Evolutionary conservation across 345 rosid genomes (phyloP).

Genomic region (Moringa oleifera): DNA sequence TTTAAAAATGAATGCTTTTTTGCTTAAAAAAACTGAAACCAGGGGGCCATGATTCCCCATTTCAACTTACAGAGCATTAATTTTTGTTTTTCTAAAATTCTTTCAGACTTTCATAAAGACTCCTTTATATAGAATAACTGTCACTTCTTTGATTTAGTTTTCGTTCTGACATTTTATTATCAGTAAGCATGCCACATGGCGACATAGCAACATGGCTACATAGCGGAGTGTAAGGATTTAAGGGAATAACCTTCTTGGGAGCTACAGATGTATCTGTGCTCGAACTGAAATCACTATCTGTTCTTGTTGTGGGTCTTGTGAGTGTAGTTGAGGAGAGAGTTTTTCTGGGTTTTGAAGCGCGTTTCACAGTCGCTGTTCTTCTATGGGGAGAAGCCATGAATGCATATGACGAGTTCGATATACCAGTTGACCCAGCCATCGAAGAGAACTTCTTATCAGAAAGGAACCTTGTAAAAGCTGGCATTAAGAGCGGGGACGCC

Average conservation of each 20-base stretch:
- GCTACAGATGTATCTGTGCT: conserved; percentile 14
- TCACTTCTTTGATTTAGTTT: too few species aligned
- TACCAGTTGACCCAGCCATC: conserved; percentile 11
- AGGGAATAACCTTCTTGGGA: conserved; percentile 48
- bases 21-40: too few species aligned
- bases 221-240: too few species aligned
- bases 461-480: conserved; percentile 7
- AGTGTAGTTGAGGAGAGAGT: conserved; percentile 20
- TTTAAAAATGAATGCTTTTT: too few species aligned
- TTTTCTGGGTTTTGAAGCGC: conserved; percentile 15
- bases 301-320: too few species aligned
- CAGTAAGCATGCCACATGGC: too few species aligned
- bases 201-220: too few species aligned
- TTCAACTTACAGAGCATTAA: too few species aligned
- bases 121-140: too few species aligned
- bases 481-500: conserved; percentile 13
- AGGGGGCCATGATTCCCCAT: conserved; percentile 2
- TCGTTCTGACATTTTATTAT: too few species aligned
- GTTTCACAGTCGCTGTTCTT: conserved; percentile 3
- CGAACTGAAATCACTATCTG: background rate
- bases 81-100: too few species aligned
- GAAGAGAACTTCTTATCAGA: conserved; percentile 12
- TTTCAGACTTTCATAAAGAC: too few species aligned
- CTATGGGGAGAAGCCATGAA: conserved; percentile 23
- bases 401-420: conserved; percentile 23